Conservation (phyloP, 768 basidiomycete genomes). For the Amanita rubescens region DNA sequence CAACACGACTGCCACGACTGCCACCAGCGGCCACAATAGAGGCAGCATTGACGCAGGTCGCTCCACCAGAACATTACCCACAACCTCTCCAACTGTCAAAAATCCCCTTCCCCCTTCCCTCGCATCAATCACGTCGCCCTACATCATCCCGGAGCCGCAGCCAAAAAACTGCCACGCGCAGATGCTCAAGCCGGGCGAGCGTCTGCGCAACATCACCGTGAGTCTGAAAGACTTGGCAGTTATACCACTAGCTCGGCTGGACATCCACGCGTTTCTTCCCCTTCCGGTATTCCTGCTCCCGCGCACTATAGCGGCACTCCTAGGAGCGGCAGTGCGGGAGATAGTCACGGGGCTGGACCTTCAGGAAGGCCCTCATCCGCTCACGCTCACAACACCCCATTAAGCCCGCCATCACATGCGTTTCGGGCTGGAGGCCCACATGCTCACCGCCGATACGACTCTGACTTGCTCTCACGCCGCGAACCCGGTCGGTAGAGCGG, state of each 20-base stretch:
- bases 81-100: constrained; percentile 17
- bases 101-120: constrained; percentile 20
- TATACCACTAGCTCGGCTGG: constrained; percentile 8
- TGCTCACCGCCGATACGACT: constrained; percentile 1
- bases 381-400: background rate
- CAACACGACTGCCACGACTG: constrained; percentile 6
- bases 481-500: background rate
- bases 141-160: constrained; percentile 23
- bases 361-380: background rate
- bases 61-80: constrained; percentile 11
- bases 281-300: background rate
- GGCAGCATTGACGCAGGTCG: constrained; percentile 5
- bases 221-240: constrained; percentile 35
- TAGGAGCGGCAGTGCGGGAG: background rate
- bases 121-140: constrained; percentile 8
- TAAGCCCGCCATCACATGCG: background rate
- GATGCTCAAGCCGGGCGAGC: constrained; percentile 70
- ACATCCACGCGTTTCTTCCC: constrained; percentile 1
- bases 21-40: background rate
- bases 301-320: background rate
- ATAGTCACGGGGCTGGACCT: background rate
- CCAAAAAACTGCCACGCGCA: constrained; percentile 79
- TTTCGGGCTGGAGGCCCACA: background rate
- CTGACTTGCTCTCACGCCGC: constrained; percentile 1
- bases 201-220: constrained; percentile 56